phyloP scores from a whole-genome alignment of 2,329 filamentous ascomycete genomes.

The Chaetothyriales sp. region DNA sequence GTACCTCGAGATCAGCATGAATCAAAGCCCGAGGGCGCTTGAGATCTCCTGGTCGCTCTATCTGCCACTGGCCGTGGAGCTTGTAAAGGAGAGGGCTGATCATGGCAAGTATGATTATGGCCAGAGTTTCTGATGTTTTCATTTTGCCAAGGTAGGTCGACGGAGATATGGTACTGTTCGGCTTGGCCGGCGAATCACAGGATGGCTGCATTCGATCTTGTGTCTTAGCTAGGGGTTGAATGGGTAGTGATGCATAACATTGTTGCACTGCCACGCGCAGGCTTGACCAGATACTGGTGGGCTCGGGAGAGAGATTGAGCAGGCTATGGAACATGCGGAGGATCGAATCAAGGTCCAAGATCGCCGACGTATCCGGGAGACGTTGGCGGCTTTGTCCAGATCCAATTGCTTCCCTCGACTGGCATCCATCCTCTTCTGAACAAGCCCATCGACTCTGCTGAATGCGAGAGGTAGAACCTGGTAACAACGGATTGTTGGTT shows the following conservation, averaged over 20 bases:
- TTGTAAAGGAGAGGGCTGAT: neutral
- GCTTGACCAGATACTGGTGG: neutral
- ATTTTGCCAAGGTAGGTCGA: neutral
- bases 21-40: slow-evolving; percentile 37
- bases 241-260: neutral
- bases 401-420: neutral
- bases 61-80: neutral
- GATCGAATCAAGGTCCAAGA: neutral
- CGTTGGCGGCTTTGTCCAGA: neutral
- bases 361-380: neutral
- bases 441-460: too few relatives aligned
- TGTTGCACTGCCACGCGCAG: neutral
- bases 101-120: neutral
- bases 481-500: neutral
- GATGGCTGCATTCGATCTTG: neutral
- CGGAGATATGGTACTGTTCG: neutral
- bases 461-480: neutral
- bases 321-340: neutral
- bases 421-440: neutral
- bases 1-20: slow-evolving; percentile 35
- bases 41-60: slow-evolving; percentile 30
- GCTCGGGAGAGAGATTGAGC: neutral
- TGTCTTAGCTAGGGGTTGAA: neutral
- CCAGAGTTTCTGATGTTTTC: neutral
- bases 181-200: neutral